A percentile compares a stretch with the other conserved stretches of the same genome.
Evolutionary conservation across 768 basidiomycete genomes (phyloP).

Genomic region (Kwoniella heveanensis): DNA sequence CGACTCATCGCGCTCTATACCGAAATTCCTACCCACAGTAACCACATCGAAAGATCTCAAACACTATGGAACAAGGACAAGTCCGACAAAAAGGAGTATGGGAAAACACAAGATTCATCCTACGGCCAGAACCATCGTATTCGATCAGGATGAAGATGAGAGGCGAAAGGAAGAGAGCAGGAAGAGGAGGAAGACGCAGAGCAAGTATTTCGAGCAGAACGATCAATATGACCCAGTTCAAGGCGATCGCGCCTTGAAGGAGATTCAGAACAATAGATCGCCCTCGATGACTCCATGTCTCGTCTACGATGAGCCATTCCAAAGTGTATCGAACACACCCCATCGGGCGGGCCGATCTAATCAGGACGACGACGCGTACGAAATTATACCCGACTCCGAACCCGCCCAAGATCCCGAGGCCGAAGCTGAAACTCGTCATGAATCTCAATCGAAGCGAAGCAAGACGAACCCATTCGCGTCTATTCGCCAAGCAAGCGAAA

Average conservation of each 20-base stretch:
- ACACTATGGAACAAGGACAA: conserved; percentile 1
- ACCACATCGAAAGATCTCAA: conserved; percentile 4
- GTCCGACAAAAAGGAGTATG: background rate
- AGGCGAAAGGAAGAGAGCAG: background rate
- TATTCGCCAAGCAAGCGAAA: conserved; percentile 21
- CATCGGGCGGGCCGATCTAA: background rate
- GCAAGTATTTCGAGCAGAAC: conserved; percentile 19
- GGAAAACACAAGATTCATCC: conserved; percentile 18
- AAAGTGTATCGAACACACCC: too few relatives aligned
- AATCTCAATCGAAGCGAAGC: conserved; percentile 21
- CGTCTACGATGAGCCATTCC: background rate
- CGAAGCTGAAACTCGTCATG: too few relatives aligned
- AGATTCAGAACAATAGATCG: too few relatives aligned
- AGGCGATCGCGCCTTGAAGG: background rate
- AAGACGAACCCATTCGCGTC: conserved; percentile 35
- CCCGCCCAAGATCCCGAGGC: background rate
- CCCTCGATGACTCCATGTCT: background rate
- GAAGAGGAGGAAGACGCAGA: conserved; percentile 16
- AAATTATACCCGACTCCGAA: background rate
- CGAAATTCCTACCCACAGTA: conserved; percentile 1
- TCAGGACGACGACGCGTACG: background rate
- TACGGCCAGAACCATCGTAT: conserved; percentile 19
- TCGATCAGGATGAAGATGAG: conserved; percentile 9
- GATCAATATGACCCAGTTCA: background rate
- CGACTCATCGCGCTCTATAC: conserved; percentile 7